phyloP scores from a whole-genome alignment of 768 basidiomycete species.

The Leccinum rimulosum region DNA sequence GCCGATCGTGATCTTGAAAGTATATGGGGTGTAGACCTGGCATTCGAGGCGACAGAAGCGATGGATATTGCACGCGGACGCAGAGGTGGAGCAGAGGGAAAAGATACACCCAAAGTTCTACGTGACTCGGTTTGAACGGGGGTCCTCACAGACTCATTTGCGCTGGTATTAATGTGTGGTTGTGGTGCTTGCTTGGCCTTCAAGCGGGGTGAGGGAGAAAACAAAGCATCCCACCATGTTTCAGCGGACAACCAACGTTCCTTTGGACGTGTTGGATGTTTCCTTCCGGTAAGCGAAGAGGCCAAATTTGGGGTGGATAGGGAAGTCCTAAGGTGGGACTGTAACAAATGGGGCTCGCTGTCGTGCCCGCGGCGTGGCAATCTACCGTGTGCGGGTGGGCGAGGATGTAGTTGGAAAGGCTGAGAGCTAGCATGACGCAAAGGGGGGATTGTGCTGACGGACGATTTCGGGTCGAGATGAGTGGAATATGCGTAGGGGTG shows the following conservation, averaged over 20 bases:
- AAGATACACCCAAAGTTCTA: conserved; percentile 1
- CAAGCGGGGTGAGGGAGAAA: conserved; percentile 75
- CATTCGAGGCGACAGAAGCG: neutral
- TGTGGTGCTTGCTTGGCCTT: conserved; percentile 42
- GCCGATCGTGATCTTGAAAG: conserved; percentile 24
- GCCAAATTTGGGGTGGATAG: conserved; percentile 68
- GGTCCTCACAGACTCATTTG: conserved; percentile 46
- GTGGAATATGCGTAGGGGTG: conserved; percentile 56
- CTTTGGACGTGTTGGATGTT: conserved; percentile 32
- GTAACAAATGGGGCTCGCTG: neutral
- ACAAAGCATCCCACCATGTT: conserved; percentile 78
- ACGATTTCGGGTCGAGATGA: conserved; percentile 11
- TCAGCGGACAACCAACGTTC: conserved; percentile 73
- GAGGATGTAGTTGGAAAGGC: conserved; percentile 20
- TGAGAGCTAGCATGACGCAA: conserved; percentile 25
- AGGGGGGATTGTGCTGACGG: neutral
- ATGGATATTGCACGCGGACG: conserved; percentile 26
- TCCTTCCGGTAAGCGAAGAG: conserved; percentile 19
- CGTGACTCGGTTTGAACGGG: conserved; percentile 32
- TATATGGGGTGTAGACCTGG: neutral
- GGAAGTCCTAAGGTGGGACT: conserved; percentile 45
- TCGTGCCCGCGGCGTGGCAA: conserved; percentile 7
- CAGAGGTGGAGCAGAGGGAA: conserved; percentile 4
- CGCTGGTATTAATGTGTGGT: conserved; percentile 17
- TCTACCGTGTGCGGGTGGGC: neutral